phyloP scores from a whole-genome alignment of 1,284 basidiomycete species.

The Malassezia dermatis region DNA sequence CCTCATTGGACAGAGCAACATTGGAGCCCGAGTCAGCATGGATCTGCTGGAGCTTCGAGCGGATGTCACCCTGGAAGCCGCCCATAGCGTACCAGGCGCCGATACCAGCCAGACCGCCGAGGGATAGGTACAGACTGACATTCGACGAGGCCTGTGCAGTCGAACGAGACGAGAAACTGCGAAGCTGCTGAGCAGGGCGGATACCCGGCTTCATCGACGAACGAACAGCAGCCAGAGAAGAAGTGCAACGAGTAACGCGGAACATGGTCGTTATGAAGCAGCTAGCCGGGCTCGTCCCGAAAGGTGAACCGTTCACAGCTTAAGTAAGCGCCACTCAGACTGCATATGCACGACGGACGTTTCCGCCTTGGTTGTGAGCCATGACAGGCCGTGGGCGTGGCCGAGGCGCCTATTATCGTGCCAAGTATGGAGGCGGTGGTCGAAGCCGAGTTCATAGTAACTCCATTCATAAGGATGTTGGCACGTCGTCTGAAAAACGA shows the following conservation, averaged over 20 bases:
- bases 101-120: conserved; percentile 41
- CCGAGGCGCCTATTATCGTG: conserved; percentile 14
- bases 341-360: not conserved
- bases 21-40: conserved; percentile 10
- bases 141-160: conserved; percentile 13
- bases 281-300: not conserved
- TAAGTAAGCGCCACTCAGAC: not conserved
- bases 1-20: conserved; percentile 51
- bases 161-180: not conserved
- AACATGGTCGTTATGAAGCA: not conserved
- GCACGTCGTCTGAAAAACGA: not conserved
- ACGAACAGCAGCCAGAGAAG: not conserved
- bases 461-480: not conserved
- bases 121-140: conserved; percentile 32
- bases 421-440: conserved; percentile 8
- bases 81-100: conserved; percentile 39
- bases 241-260: conserved; percentile 2
- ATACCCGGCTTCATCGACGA: not conserved
- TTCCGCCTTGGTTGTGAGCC: not conserved
- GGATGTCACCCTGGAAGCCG: conserved; percentile 31
- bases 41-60: conserved; percentile 25
- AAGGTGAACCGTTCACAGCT: not conserved
- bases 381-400: conserved; percentile 1
- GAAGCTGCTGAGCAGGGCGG: not conserved
- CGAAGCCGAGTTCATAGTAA: not conserved